Evolutionary conservation across 2,329 filamentous ascomycete species (phyloP).

Genomic region (Apiospora saccharicola): DNA sequence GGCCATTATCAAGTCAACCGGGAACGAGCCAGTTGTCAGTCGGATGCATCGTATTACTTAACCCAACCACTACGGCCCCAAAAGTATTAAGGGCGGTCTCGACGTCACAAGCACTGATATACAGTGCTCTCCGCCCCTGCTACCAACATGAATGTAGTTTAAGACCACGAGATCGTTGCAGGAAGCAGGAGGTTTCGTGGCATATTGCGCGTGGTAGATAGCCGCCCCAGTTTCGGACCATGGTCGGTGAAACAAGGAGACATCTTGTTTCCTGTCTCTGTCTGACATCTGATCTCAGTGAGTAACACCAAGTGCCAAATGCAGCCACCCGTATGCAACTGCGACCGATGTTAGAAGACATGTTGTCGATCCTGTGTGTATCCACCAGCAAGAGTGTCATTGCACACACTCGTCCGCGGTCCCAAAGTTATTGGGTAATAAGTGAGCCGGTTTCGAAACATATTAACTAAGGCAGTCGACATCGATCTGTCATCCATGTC

Average conservation of each 20-base stretch:
- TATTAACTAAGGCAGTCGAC: neutral
- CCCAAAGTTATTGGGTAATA: neutral
- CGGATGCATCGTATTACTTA: neutral
- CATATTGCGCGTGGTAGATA: neutral
- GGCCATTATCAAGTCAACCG: neutral
- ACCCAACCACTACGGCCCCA: neutral
- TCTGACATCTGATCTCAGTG: slow-evolving; percentile 10
- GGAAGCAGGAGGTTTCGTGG: neutral
- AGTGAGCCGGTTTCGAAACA: slow-evolving; percentile 19
- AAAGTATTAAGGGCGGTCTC: neutral
- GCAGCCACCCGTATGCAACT: slow-evolving; percentile 11
- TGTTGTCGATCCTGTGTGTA: slow-evolving; percentile 7
- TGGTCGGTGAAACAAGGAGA: neutral
- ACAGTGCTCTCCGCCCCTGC: neutral
- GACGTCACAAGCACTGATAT: neutral
- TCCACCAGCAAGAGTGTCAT: neutral
- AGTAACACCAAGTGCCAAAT: neutral
- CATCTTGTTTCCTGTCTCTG: slow-evolving; percentile 1
- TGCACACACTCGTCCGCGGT: neutral
- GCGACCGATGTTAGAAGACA: neutral
- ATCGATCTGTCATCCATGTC: neutral
- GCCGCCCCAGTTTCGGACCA: neutral
- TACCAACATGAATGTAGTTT: neutral
- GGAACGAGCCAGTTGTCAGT: neutral
- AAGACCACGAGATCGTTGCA: neutral